Evolutionary conservation across 305 asterid species (phyloP), one percentile per base, ranked within the genome.

Genomic region (Plantago lanceolata): DNA sequence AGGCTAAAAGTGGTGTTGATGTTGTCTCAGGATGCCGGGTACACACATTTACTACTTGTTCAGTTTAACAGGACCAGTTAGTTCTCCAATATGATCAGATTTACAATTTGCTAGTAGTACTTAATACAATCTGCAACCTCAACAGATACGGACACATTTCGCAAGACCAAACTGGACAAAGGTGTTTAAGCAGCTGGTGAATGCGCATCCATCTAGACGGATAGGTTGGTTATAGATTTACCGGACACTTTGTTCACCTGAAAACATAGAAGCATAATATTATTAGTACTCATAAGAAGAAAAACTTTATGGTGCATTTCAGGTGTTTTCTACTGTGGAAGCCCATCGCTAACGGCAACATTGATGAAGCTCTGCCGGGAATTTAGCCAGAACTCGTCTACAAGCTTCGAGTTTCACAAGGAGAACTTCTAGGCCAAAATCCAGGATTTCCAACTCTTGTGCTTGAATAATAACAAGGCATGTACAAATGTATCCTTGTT

Each of bases 311-410:
- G 61, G 20, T 56, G 20, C 13, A 21, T 61, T 67, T 68, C 92
- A 87, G 96, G 96, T 15, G 96, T 90, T 17, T 88, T 90, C 79
- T 88, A 91, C 51, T 91, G 96, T 65, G 96, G 97, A 67, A 86
- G 91, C 65, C 81, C 88, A 14, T 73, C 81, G 2, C 79, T 82
- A 52, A 79, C 90, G 8, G 80, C 71, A 55, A 75, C 85, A n/a
- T 80, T 90, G 28, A 69, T 63, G 57, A 58, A 69, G 65, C 80
- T 84, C 2, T 88, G 97, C 78, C 88, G 80, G 18, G 93, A 87
- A 58, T 79, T 79, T 67, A 85, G 82, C 72, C 21, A 85, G 78
- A 85, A 71, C 64, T 71, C 95, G 24, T 71, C 86, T 0, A 88
- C 91, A 0, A 79, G 93, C 0, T 90, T 90, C 71, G 70, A 79